Base-by-base conservation (phyloP, 2,329 filamentous ascomycete genomes). In the Trichoderma hamatum region DNA sequence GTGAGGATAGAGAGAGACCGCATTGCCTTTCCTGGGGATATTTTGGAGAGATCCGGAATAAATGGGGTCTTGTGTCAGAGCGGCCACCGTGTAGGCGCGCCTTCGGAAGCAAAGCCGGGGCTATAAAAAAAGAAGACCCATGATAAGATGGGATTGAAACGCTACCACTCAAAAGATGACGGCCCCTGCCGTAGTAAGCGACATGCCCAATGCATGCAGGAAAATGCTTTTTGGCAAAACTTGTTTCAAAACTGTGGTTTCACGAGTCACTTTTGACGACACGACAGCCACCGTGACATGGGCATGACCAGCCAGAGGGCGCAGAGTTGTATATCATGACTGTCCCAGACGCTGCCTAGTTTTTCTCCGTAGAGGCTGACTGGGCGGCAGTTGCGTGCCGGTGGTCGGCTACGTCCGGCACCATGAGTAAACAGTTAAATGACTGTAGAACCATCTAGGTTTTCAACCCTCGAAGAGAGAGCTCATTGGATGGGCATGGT, bases 101-200 rank as follows among this genome's bases (percentile, higher is more conserved):
- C 21, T 49, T 49, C 21, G 46, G 46, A 24, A 24, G 46, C n/a
- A 43, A 24, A 49, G 19, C 21, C 21, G 10, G 10, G 21, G n/a
- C n/a, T n/a, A 49, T 21, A 49, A 21, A 24, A 49, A 13, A 13
- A 21, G 3, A 13, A 43, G 30, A 14, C 11, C 2, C 30, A n/a
- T 32, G 49, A 30, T 55, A 14, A n/a, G 14, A n/a, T 61, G 39
- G 58, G 9, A 32, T 51, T 46, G 43, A 46, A 19, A 43, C 39
- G n/a, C 19, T 10, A 30, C 43, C 24, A 43, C 34, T 30, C 30
- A 5, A 30, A 30, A 30, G 30, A 30, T 28, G 36, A 1, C 13
- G 26, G n/a, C 60, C 60, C 60, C 60, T 63, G 60, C n/a, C 30
- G 5, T 6, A n/a, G 60, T 63, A 52, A 36, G 46, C 46, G 16